A percentile compares a stretch with the other conserved stretches of the same genome.
These are phyloP conservation scores for Geum urbanum DNA, from an alignment of 306 rosid genomes.

Conservation along the genomic window DNA sequence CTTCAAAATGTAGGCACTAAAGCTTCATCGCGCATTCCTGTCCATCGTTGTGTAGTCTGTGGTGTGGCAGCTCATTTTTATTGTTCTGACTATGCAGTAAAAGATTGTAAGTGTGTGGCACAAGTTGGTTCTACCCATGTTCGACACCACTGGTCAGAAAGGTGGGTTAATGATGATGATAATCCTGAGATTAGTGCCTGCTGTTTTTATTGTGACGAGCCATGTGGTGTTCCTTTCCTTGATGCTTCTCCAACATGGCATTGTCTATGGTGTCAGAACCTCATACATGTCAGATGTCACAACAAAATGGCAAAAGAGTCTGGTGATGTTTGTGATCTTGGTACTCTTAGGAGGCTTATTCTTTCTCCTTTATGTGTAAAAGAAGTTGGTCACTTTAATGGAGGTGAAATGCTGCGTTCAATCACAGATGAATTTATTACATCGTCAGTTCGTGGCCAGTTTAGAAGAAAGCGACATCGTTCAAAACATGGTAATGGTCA, in stretches of 20 bases:
- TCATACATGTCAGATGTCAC: constrained; percentile 77
- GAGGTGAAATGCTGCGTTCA: constrained; percentile 33
- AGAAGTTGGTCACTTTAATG: constrained; percentile 47
- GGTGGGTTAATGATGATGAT: constrained; percentile 66
- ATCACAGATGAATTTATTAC: constrained; percentile 33
- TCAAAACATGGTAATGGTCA: constrained; percentile 37
- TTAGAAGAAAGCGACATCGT: constrained; percentile 48
- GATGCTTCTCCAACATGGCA: constrained; percentile 79
- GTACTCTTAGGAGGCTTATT: constrained; percentile 49
- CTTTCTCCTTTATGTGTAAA: constrained; percentile 63
- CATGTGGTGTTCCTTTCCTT: constrained; percentile 72
- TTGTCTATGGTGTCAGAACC: constrained; percentile 76
- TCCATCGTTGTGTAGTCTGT: constrained; percentile 77
- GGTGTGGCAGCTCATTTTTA: constrained; percentile 75
- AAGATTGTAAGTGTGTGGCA: constrained; percentile 75
- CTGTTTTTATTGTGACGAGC: constrained; percentile 67
- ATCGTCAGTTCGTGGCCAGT: constrained; percentile 45
- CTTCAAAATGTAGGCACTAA: constrained; percentile 56
- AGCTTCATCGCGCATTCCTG: constrained; percentile 39
- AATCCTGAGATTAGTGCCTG: constrained; percentile 53
- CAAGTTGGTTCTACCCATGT: constrained; percentile 63
- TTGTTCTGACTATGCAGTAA: constrained; percentile 58
- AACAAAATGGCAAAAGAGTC: constrained; percentile 50
- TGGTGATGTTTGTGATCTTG: constrained; percentile 69
- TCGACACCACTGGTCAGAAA: constrained; percentile 79